Base-by-base conservation (phyloP, 2,329 filamentous ascomycete species). In the Botrytis sinoallii region DNA sequence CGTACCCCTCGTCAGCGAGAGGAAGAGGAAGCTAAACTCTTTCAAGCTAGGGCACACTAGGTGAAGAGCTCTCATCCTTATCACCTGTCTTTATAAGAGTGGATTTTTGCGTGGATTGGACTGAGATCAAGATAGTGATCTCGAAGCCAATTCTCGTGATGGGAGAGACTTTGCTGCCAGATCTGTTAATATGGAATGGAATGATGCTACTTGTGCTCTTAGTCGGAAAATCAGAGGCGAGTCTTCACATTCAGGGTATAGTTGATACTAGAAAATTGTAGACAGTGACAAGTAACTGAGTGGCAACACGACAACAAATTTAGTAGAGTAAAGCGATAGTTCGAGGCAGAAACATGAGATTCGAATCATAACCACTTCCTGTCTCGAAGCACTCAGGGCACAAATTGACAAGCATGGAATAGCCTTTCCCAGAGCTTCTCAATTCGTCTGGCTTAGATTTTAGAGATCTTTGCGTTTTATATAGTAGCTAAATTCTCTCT, bases 51-150 rank as follows among this genome's bases (percentile, higher is more conserved):
- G n/a, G 4, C 0, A 4, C 12, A 16, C 0, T 3, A 14, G 32
- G 20, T 25, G 12, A 2, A 0, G 57, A 3, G 57, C 4, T 60
- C 8, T 14, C 2, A 0, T 22, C 12, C 9, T 14, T 12, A n/a
- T n/a, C 1, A 38, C 2, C 2, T 38, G 5, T 59, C 35, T 35
- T 14, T 60, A 60, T 38, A 35, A 38, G 12, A 0, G 16, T 60
- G 32, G 1, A 38, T 7, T 32, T 38, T 22, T 3, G 10, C 9
- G 29, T 18, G 29, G 1, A 22, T 22, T 10, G 3, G 6, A 59
- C 7, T 20, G 8, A 35, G 4, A 32, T 5, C 29, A 59, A 5
- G 4, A 25, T 48, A 25, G 44, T 22, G 2, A 20, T 7, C 18
- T 20, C 18, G 0, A 3, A 44, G 16, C 32, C 32, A 32, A 4